These are phyloP conservation scores for Acanthamoeba lenticulata DNA, from an alignment of 208 protist genomes.

Conservation along the genomic window DNA sequence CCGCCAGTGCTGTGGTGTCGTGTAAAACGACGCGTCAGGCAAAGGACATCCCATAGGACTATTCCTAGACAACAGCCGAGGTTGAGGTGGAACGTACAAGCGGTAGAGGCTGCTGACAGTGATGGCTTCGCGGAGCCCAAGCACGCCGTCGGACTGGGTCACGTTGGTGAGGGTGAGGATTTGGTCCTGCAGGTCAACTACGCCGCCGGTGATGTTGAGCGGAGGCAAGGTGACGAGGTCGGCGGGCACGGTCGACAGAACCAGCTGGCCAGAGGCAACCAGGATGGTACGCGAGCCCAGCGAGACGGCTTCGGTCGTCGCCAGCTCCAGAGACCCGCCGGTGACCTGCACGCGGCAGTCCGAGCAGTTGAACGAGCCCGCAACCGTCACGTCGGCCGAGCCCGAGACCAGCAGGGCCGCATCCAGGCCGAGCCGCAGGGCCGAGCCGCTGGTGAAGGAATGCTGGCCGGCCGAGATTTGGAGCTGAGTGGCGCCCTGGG, in stretches of 20 bases:
- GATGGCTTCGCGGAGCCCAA: neutral
- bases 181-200: constrained; percentile 41
- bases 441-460: neutral
- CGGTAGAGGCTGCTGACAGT: neutral
- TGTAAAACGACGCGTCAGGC: no score
- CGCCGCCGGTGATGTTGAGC: neutral
- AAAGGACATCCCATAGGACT: no score
- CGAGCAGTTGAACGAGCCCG: constrained; percentile 37
- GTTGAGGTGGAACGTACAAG: no score
- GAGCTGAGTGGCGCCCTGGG: neutral
- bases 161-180: neutral
- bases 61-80: no score
- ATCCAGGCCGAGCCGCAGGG: neutral
- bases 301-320: neutral
- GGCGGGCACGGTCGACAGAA: neutral
- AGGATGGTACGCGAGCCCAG: neutral
- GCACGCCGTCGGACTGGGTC: constrained; percentile 21
- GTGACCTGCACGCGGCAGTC: neutral
- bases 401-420: neutral
- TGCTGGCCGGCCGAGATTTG: neutral
- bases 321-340: neutral
- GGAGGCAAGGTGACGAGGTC: neutral
- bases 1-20: no score
- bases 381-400: neutral
- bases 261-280: neutral